Evolutionary conservation across 164 flowering plant species (phyloP).

Genomic region (Stephania cephalantha): DNA sequence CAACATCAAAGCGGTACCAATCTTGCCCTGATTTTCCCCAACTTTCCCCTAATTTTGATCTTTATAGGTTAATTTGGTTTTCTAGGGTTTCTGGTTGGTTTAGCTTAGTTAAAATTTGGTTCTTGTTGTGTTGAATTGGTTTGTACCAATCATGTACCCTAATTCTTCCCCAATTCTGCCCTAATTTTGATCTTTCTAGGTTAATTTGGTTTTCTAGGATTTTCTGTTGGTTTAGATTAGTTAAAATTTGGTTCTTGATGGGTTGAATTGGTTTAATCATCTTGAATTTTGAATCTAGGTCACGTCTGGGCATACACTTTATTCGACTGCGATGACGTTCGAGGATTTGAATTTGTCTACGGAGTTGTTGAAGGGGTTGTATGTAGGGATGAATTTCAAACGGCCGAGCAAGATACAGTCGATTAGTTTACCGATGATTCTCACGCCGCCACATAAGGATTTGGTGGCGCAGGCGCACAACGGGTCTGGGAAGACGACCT

Average conservation of each 20-base stretch:
- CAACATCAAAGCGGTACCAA: conserved; percentile 46
- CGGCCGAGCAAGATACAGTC: conserved; percentile 89
- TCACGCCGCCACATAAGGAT: conserved; percentile 74
- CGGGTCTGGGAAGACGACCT: conserved; percentile 96
- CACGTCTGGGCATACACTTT: conserved; percentile 66
- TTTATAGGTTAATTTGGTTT: background rate
- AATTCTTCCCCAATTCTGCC: background rate
- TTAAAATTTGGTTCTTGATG: background rate
- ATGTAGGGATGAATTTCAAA: conserved; percentile 77
- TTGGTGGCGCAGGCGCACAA: conserved; percentile 93
- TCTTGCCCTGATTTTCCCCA: background rate
- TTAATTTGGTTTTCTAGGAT: background rate
- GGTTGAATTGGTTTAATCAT: background rate
- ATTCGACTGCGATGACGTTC: conserved; percentile 66
- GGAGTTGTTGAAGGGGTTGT: conserved; percentile 73
- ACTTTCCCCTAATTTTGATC: no score
- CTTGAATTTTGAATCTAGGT: conserved; percentile 32
- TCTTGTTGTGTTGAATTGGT: background rate
- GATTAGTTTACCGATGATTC: conserved; percentile 85
- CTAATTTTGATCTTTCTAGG: background rate
- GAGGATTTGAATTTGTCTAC: conserved; percentile 76
- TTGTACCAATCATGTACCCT: background rate
- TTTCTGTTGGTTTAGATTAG: background rate
- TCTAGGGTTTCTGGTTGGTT: background rate
- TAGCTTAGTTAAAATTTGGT: background rate